Conservation (phyloP, 2,329 filamentous ascomycete species). For the Diaporthe citriasiana region DNA sequence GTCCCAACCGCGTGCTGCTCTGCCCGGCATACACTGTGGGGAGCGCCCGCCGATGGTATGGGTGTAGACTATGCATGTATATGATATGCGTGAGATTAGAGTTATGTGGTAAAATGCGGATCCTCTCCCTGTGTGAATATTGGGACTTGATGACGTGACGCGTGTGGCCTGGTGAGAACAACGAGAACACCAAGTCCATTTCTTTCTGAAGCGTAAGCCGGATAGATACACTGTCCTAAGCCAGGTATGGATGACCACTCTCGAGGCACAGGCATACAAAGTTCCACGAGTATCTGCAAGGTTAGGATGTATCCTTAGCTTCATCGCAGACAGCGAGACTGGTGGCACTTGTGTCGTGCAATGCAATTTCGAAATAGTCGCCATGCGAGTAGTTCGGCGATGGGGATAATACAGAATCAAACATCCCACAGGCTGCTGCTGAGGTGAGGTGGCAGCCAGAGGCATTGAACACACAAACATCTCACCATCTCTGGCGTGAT, state of each 20-base stretch:
- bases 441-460: neutral
- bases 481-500: neutral
- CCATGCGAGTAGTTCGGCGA: neutral
- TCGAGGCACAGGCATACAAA: neutral
- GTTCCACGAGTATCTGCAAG: neutral
- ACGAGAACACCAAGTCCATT: neutral
- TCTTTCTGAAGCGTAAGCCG: neutral
- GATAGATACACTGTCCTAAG: neutral
- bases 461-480: neutral
- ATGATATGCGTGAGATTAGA: neutral
- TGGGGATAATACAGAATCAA: no score
- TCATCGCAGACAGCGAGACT: neutral
- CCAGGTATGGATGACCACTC: neutral
- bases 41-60: neutral
- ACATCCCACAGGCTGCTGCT: neutral
- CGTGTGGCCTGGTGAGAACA: neutral
- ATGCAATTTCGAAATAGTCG: neutral
- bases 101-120: constrained; percentile 24
- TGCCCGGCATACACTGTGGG: neutral
- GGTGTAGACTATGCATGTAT: neutral
- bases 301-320: neutral
- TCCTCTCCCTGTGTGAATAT: neutral
- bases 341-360: neutral
- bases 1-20: neutral
- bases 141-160: constrained; percentile 6